Conservation (phyloP, 2,329 filamentous ascomycete genomes). For the Nemania sp. region DNA sequence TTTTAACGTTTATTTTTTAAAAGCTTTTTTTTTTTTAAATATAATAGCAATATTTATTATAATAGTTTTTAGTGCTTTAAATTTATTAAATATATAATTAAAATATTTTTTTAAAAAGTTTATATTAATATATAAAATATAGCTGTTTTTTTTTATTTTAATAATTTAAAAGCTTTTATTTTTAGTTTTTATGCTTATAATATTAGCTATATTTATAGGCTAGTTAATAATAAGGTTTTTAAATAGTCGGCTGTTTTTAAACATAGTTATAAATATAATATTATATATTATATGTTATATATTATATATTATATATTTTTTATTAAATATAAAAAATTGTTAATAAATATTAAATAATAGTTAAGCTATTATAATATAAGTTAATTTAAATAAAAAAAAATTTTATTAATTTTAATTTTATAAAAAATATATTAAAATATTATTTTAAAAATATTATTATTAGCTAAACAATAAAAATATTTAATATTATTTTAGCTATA, state of each 20-base stretch:
- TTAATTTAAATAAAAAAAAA: neutral
- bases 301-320: too few species aligned
- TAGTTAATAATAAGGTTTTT: too few species aligned
- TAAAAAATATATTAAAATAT: too few species aligned
- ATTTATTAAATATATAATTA: slow-evolving; percentile 2
- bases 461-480: too few species aligned
- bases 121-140: slow-evolving; percentile 3
- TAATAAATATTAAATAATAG: too few species aligned
- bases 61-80: slow-evolving; percentile 1
- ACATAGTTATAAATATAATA: neutral
- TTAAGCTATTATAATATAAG: too few species aligned
- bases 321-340: too few species aligned
- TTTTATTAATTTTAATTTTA: neutral
- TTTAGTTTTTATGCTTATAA: too few species aligned
- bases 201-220: neutral
- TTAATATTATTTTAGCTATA: too few species aligned
- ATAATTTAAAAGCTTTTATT: neutral
- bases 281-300: too few species aligned
- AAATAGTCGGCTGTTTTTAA: too few species aligned
- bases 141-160: neutral
- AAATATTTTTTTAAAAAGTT: neutral
- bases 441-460: neutral
- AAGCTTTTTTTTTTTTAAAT: slow-evolving; percentile 1
- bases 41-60: slow-evolving; percentile 1
- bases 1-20: slow-evolving; percentile 11